These are phyloP conservation scores for Tilletia caries DNA, from an alignment of 1,284 basidiomycete species.

Conservation along the genomic window DNA sequence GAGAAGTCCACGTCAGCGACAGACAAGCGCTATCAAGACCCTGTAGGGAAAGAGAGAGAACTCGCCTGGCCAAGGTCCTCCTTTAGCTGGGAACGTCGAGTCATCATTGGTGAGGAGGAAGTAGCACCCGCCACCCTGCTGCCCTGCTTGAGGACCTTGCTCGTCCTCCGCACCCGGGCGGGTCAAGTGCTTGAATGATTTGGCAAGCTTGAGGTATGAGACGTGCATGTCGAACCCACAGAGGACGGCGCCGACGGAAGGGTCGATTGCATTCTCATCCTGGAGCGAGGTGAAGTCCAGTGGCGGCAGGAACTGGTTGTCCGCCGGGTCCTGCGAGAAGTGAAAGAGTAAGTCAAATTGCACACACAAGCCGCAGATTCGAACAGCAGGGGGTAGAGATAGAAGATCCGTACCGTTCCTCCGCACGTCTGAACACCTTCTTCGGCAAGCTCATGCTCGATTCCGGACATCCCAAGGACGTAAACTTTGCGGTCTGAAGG, in stretches of 20 bases:
- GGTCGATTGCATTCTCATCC: slow-evolving; percentile 61
- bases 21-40: no score
- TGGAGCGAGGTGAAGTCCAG: slow-evolving; percentile 66
- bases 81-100: slow-evolving; percentile 76
- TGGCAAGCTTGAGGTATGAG: slow-evolving; percentile 82
- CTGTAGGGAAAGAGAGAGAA: no score
- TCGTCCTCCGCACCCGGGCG: slow-evolving; percentile 35
- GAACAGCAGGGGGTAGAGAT: background rate
- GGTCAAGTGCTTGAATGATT: slow-evolving; percentile 73
- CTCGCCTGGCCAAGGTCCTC: slow-evolving; percentile 73
- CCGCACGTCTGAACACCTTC: slow-evolving; percentile 78
- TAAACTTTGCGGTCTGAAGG: slow-evolving; percentile 91
- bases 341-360: background rate
- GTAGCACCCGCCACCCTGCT: slow-evolving; percentile 70
- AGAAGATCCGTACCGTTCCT: slow-evolving; percentile 67
- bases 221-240: slow-evolving; percentile 65
- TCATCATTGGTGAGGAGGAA: slow-evolving; percentile 94
- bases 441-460: slow-evolving; percentile 84
- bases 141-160: slow-evolving; percentile 40
- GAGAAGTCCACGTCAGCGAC: background rate
- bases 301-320: slow-evolving; percentile 72
- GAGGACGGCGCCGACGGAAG: slow-evolving; percentile 79
- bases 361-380: background rate
- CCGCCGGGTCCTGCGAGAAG: slow-evolving; percentile 68
- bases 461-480: slow-evolving; percentile 84